Evolutionary conservation across 257 asterid genomes (phyloP).

Genomic region (Nicotiana paniculata): DNA sequence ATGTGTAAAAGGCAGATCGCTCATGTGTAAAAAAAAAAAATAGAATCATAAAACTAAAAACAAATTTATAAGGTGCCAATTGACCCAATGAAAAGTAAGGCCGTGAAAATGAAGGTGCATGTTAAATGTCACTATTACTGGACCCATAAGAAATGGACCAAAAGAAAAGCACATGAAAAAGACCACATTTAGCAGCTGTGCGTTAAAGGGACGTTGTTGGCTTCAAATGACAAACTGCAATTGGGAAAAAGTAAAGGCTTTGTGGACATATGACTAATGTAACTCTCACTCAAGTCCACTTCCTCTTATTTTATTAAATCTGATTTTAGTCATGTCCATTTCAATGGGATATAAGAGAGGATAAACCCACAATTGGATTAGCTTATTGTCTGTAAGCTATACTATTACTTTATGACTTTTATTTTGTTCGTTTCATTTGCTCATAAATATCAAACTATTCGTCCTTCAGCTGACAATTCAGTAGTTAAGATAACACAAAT

Average conservation of each 20-base stretch:
- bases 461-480: not conserved
- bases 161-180: not conserved
- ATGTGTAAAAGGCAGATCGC: too few relatives aligned
- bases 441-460: not conserved
- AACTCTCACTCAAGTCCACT: not conserved
- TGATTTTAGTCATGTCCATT: slow-evolving; percentile 18
- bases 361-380: slow-evolving; percentile 8
- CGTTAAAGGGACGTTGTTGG: not conserved
- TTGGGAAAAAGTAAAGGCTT: not conserved
- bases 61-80: too few relatives aligned
- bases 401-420: not conserved
- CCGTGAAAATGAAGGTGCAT: slow-evolving; percentile 13
- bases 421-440: not conserved
- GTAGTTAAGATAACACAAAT: not conserved
- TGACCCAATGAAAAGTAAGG: not conserved
- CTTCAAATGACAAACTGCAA: not conserved
- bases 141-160: slow-evolving; percentile 5
- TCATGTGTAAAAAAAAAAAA: too few relatives aligned
- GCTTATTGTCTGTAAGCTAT: not conserved
- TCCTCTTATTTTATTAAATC: slow-evolving; percentile 1
- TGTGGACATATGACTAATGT: not conserved
- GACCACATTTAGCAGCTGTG: slow-evolving; percentile 11
- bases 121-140: slow-evolving; percentile 4
- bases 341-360: slow-evolving; percentile 16
- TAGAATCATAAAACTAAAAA: too few relatives aligned